phyloP scores from a whole-genome alignment of 257 asterid species.

The Solanum microdontum region DNA sequence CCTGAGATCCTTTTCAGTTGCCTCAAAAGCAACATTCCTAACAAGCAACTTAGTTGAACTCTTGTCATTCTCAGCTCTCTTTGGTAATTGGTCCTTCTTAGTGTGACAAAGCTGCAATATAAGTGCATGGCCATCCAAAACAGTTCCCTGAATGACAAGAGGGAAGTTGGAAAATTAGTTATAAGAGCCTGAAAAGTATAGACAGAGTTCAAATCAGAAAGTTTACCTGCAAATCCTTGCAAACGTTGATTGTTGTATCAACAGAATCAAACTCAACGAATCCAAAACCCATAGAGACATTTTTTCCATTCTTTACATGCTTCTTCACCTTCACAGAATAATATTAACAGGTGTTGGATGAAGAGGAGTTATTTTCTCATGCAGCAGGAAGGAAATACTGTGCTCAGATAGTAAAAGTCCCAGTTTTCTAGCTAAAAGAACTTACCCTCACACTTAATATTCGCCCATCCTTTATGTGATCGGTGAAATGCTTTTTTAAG shows the following conservation, averaged over 20 bases:
- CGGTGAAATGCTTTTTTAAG: conserved; percentile 55
- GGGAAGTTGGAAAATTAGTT: not conserved
- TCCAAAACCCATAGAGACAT: conserved; percentile 88
- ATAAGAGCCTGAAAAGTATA: not conserved
- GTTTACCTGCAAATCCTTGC: conserved; percentile 71
- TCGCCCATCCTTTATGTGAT: conserved; percentile 64
- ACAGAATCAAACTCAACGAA: conserved; percentile 77
- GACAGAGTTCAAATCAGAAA: not conserved
- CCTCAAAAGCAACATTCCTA: conserved; percentile 93
- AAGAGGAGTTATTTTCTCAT: not conserved
- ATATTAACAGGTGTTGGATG: not conserved
- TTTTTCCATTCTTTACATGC: conserved; percentile 81
- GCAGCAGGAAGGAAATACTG: not conserved
- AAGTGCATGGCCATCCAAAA: conserved; percentile 94
- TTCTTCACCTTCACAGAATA: conserved; percentile 55
- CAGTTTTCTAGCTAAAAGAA: conserved; percentile 2
- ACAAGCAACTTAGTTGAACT: conserved; percentile 89
- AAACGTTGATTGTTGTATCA: conserved; percentile 62
- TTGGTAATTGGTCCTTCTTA: conserved; percentile 37
- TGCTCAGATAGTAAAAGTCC: not conserved
- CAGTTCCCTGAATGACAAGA: conserved; percentile 50
- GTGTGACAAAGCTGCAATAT: conserved; percentile 72
- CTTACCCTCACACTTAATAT: conserved; percentile 80
- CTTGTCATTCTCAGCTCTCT: conserved; percentile 35
- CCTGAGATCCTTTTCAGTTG: conserved; percentile 85